Percentiles rank a stretch among this genome's conserved stretches.
Evolutionary conservation across 495 filamentous ascomycete species (phyloP).

Genomic region (Talaromyces thailandensis): DNA sequence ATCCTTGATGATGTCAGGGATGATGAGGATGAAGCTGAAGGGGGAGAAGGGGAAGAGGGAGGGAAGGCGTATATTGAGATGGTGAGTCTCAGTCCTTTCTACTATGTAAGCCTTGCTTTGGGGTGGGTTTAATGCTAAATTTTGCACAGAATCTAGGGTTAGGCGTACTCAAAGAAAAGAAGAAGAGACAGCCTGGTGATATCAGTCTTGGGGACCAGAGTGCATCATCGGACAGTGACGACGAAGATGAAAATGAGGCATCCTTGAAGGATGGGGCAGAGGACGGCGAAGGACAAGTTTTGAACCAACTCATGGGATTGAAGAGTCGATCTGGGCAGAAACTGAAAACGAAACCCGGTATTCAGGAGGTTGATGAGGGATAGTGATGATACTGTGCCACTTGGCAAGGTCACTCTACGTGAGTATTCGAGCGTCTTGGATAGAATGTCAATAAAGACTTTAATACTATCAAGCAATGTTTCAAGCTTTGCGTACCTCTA

Average conservation of each 20-base stretch:
- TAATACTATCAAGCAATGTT: not conserved
- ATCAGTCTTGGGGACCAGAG: conserved; percentile 3
- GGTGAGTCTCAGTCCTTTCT: conserved; percentile 19
- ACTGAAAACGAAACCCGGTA: conserved; percentile 27
- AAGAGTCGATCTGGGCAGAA: conserved; percentile 7
- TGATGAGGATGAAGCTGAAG: not conserved
- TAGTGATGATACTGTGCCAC: not conserved
- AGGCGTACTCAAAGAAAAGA: conserved; percentile 43
- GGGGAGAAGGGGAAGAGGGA: not conserved
- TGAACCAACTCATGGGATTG: conserved; percentile 31
- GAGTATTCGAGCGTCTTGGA: not conserved
- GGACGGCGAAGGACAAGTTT: conserved; percentile 16
- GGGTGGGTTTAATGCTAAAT: not conserved
- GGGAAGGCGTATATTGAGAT: conserved; percentile 43
- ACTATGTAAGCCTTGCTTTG: not conserved
- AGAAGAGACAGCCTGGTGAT: conserved; percentile 17
- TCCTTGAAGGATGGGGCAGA: not conserved
- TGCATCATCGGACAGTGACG: conserved; percentile 6
- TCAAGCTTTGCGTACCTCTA: not conserved
- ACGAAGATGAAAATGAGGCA: conserved; percentile 7
- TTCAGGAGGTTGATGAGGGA: conserved; percentile 32
- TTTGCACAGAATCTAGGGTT: conserved; percentile 36
- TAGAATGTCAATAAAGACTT: not conserved
- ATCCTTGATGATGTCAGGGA: conserved; percentile 25
- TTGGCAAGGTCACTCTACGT: not conserved